phyloP scores from a whole-genome alignment of 345 rosid species.

The Pugionium dolabratum region DNA sequence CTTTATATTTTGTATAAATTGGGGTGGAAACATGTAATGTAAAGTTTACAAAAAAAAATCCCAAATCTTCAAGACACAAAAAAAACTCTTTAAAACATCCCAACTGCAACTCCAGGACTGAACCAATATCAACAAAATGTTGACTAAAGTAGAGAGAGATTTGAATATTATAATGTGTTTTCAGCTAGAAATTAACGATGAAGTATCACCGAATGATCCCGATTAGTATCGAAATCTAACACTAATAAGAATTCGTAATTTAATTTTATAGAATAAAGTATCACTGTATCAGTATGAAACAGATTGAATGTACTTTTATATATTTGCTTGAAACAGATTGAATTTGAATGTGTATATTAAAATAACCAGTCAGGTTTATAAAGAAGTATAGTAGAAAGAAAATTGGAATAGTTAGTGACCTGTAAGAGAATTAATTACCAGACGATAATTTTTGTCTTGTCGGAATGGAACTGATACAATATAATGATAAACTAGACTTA shows the following conservation, averaged over 20 bases:
- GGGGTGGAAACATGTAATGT: too few species aligned
- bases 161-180: too few species aligned
- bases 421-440: background rate
- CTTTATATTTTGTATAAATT: conserved; percentile 23
- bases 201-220: background rate
- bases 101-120: too few species aligned
- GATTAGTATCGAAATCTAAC: background rate
- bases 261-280: background rate
- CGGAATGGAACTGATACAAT: background rate
- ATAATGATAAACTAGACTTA: background rate
- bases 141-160: too few species aligned
- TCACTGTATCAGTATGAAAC: background rate
- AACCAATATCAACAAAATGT: too few species aligned
- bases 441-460: background rate
- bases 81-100: too few species aligned
- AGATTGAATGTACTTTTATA: background rate
- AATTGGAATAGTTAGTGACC: too few species aligned
- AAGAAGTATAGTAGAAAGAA: background rate
- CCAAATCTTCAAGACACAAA: too few species aligned
- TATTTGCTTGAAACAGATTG: background rate
- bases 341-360: conserved; percentile 12
- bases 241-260: background rate
- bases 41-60: too few species aligned
- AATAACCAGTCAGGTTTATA: background rate
- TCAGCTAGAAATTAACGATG: too few species aligned